phyloP scores from a whole-genome alignment of 139 green algal genomes.

The Trebouxia sp. region DNA sequence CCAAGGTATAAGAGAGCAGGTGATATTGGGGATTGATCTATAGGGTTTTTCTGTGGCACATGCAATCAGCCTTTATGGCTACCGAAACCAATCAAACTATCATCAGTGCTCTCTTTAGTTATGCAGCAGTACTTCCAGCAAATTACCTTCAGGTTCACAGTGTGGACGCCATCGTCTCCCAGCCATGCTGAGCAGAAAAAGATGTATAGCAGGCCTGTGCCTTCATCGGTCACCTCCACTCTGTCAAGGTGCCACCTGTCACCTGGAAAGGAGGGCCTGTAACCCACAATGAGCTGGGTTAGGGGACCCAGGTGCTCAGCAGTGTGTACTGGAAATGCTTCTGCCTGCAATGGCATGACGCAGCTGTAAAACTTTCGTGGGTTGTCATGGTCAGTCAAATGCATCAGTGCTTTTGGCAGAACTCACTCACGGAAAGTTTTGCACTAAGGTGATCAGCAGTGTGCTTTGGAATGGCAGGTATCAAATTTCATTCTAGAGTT shows the following conservation, averaged over 20 bases:
- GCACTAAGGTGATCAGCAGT: too few relatives aligned
- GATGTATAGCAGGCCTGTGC: constrained; percentile 45
- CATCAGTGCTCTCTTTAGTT: neutral
- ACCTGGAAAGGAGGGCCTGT: constrained; percentile 29
- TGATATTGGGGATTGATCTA: too few relatives aligned
- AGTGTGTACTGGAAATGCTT: neutral
- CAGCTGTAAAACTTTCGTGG: too few relatives aligned
- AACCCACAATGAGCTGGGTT: neutral
- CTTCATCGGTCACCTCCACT: constrained; percentile 64
- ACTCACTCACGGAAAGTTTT: too few relatives aligned
- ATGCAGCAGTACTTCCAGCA: neutral
- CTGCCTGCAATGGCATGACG: neutral
- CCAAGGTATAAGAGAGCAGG: too few relatives aligned
- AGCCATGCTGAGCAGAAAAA: constrained; percentile 54
- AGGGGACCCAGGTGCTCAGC: neutral
- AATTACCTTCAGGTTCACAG: neutral
- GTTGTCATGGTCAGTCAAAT: too few relatives aligned
- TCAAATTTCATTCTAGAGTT: too few relatives aligned
- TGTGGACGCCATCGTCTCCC: neutral
- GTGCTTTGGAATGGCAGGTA: too few relatives aligned
- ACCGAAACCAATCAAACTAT: neutral
- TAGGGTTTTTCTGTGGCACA: too few relatives aligned
- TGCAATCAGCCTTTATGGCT: neutral
- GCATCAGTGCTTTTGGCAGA: too few relatives aligned
- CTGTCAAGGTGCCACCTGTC: constrained; percentile 65